A percentile compares a stretch with the other conserved stretches of the same genome.
phyloP scores from a whole-genome alignment of 148 eudicot species.

The Pharnaceum exiguum region DNA sequence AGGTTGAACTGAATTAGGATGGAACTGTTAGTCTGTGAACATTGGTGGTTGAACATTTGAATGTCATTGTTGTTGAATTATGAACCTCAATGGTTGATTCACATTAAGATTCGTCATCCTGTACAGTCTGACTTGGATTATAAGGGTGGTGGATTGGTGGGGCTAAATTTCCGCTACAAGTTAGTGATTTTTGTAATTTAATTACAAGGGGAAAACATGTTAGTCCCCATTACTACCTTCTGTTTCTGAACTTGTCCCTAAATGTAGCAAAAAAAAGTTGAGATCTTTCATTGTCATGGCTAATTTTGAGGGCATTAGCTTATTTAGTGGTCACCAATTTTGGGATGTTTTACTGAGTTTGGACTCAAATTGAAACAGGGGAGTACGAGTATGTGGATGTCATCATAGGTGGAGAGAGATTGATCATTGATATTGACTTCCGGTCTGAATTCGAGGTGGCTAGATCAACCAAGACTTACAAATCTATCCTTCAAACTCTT shows the following conservation, averaged over 20 bases:
- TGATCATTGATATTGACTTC: slow-evolving; percentile 85
- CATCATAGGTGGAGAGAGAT: slow-evolving; percentile 52
- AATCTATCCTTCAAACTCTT: slow-evolving; percentile 57
- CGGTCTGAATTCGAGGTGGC: slow-evolving; percentile 85
- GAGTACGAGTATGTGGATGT: slow-evolving; percentile 85
- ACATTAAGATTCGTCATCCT: too few species aligned
- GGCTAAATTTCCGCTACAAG: slow-evolving; percentile 4
- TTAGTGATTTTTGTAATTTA: not conserved
- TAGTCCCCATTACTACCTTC: not conserved
- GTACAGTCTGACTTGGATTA: too few species aligned
- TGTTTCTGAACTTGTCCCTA: not conserved
- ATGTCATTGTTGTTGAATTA: too few species aligned
- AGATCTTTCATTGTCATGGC: not conserved
- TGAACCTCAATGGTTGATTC: too few species aligned
- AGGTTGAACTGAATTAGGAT: too few species aligned
- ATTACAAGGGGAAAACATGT: not conserved
- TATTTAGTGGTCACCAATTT: not conserved
- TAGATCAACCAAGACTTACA: slow-evolving; percentile 72
- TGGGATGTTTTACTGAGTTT: slow-evolving; percentile 4
- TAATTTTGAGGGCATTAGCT: slow-evolving; percentile 1
- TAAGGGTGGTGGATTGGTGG: too few species aligned
- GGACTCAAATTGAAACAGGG: slow-evolving; percentile 36
- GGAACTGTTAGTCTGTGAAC: too few species aligned
- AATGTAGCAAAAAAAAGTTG: slow-evolving; percentile 5
- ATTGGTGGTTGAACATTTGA: too few species aligned